Evolutionary conservation across 768 basidiomycete genomes (phyloP).

Genomic region (Tricholoma saponaceum): DNA sequence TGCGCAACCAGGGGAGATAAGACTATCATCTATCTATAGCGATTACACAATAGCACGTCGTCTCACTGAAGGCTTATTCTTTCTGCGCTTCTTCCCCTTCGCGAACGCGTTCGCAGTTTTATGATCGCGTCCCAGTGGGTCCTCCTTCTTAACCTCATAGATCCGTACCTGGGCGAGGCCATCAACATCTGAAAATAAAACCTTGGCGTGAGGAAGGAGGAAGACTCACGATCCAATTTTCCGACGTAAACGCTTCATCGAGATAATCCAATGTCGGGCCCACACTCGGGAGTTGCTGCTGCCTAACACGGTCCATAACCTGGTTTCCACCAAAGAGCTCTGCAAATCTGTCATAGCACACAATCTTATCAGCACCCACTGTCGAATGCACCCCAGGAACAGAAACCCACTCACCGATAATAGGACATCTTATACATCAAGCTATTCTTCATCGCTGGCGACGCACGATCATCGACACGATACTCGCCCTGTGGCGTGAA

Average conservation of each 20-base stretch:
- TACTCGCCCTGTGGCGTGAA: slow-evolving; percentile 94
- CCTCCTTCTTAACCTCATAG: slow-evolving; percentile 93
- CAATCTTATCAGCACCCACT: neutral
- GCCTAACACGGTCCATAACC: slow-evolving; percentile 83
- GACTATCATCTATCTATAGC: neutral
- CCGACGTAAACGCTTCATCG: slow-evolving; percentile 97
- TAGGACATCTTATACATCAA: slow-evolving; percentile 99
- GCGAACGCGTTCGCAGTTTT: slow-evolving; percentile 84
- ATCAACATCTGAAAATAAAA: neutral
- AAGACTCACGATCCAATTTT: slow-evolving; percentile 93
- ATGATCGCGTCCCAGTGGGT: slow-evolving; percentile 83
- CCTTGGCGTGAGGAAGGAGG: neutral
- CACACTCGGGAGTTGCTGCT: slow-evolving; percentile 71
- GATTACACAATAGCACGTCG: slow-evolving; percentile 46
- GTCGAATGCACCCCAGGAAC: neutral
- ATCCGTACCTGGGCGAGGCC: slow-evolving; percentile 68
- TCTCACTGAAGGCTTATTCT: slow-evolving; percentile 61
- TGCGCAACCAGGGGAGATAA: neutral
- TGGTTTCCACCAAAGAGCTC: slow-evolving; percentile 78
- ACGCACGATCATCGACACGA: slow-evolving; percentile 82
- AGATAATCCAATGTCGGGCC: slow-evolving; percentile 86
- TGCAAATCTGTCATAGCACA: slow-evolving; percentile 53
- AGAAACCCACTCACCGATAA: slow-evolving; percentile 56
- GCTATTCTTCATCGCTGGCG: slow-evolving; percentile 86
- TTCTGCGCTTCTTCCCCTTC: slow-evolving; percentile 87